Percentiles rank a stretch among this genome's conserved stretches.
phyloP scores from a whole-genome alignment of 1,284 basidiomycete species.

The Rhodofomes roseus region DNA sequence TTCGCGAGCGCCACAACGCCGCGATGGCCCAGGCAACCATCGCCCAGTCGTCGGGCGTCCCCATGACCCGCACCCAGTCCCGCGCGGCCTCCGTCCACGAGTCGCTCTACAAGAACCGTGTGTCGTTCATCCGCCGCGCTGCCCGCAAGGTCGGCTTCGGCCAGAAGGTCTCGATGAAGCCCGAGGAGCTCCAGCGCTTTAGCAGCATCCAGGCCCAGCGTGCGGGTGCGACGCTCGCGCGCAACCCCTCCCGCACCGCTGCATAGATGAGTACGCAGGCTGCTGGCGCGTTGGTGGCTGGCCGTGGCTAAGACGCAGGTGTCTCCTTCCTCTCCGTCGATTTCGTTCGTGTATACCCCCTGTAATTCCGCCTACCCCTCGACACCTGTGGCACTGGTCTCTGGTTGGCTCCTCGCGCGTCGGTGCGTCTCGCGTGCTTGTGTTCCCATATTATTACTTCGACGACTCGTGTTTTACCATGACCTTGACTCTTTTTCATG shows the following conservation, averaged over 20 bases:
- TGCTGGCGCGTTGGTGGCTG: background rate
- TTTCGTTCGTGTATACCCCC: background rate
- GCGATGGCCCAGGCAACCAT: slow-evolving; percentile 33
- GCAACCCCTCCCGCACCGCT: slow-evolving; percentile 66
- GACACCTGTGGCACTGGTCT: background rate
- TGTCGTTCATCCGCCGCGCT: slow-evolving; percentile 84
- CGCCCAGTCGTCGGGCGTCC: slow-evolving; percentile 46
- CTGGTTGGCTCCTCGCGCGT: background rate
- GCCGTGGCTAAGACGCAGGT: background rate
- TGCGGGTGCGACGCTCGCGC: slow-evolving; percentile 71
- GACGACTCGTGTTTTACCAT: background rate
- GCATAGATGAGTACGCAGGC: slow-evolving; percentile 21
- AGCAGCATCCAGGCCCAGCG: slow-evolving; percentile 81
- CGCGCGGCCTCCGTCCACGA: slow-evolving; percentile 91
- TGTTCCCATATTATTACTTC: background rate
- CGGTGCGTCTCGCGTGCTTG: background rate
- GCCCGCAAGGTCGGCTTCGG: slow-evolving; percentile 84
- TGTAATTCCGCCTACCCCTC: background rate
- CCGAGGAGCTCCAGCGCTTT: slow-evolving; percentile 82
- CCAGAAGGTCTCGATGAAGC: slow-evolving; percentile 74
- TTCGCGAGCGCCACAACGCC: slow-evolving; percentile 67
- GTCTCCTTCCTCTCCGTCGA: background rate
- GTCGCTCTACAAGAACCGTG: slow-evolving; percentile 91
- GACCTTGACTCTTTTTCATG: background rate
- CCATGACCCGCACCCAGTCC: slow-evolving; percentile 83